Conservation (phyloP, 2,329 filamentous ascomycete species). For the Thelonectria discophora region DNA sequence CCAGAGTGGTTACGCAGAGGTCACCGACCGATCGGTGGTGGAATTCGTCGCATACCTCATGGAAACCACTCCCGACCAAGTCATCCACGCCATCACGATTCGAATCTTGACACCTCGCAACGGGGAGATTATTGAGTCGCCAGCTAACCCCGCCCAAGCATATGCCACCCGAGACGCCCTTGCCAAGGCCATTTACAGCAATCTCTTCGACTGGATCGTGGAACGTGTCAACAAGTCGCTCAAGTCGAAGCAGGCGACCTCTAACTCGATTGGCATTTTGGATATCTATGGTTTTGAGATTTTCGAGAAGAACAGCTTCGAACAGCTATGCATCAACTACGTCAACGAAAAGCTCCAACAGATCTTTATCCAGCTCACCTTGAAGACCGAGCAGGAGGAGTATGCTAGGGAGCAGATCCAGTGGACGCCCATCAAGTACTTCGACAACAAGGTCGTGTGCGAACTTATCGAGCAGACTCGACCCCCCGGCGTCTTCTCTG, state of each 20-base stretch:
- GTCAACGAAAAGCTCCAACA: constrained; percentile 99
- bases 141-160: constrained; percentile 88
- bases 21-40: constrained; percentile 88
- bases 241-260: constrained; percentile 76
- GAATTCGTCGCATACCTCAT: constrained; percentile 95
- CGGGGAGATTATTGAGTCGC: constrained; percentile 75
- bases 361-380: constrained; percentile 96
- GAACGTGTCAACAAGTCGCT: constrained; percentile 89
- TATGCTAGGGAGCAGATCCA: constrained; percentile 96
- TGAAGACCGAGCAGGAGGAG: constrained; percentile 97
- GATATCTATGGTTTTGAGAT: constrained; percentile 99
- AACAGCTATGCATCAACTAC: constrained; percentile 99
- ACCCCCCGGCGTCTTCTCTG: constrained; percentile 92
- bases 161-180: constrained; percentile 87
- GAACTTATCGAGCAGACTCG: constrained; percentile 93
- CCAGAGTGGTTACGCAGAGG: constrained; percentile 85
- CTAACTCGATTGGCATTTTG: constrained; percentile 92
- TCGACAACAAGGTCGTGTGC: constrained; percentile 99
- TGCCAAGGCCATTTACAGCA: constrained; percentile 95
- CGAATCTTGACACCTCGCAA: constrained; percentile 79
- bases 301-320: constrained; percentile 98
- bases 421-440: constrained; percentile 99
- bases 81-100: constrained; percentile 88
- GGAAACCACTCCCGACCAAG: constrained; percentile 81
- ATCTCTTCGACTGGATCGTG: constrained; percentile 99